A percentile compares a stretch with the other conserved stretches of the same genome.
These are phyloP conservation scores for Silene conica DNA, from an alignment of 148 eudicot species.

Conservation along the genomic window DNA sequence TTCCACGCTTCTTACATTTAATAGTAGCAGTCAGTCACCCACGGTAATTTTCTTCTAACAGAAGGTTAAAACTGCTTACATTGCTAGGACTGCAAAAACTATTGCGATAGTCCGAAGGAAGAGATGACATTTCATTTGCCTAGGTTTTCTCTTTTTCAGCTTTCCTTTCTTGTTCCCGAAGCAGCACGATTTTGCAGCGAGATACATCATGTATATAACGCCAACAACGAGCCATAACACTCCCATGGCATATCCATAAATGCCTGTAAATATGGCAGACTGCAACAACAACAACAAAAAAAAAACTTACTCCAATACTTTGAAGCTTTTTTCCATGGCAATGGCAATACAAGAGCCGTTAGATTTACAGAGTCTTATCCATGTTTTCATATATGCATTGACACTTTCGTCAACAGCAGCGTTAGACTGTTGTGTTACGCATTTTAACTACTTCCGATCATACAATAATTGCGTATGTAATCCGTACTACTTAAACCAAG, in stretches of 20 bases:
- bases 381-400: no score
- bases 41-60: not conserved
- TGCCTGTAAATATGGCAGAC: slow-evolving; percentile 64
- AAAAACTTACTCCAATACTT: not conserved
- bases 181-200: slow-evolving; percentile 32
- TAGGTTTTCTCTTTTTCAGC: slow-evolving; percentile 32
- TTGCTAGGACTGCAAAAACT: slow-evolving; percentile 42
- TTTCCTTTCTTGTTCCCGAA: slow-evolving; percentile 24
- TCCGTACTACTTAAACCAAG: not conserved
- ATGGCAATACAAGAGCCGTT: no score
- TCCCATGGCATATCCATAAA: slow-evolving; percentile 50
- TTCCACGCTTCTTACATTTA: not conserved
- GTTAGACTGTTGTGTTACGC: no score
- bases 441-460: no score
- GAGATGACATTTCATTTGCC: slow-evolving; percentile 38
- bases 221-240: slow-evolving; percentile 57
- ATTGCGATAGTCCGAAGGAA: slow-evolving; percentile 32
- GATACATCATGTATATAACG: slow-evolving; percentile 33
- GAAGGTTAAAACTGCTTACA: slow-evolving; percentile 39
- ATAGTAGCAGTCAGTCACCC: not conserved
- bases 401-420: no score
- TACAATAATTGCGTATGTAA: not conserved
- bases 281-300: slow-evolving; percentile 27
- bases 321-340: no score
- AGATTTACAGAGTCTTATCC: no score